Percentiles rank a stretch among this genome's conserved stretches.
These are phyloP conservation scores for Ceratobasidium sp. DNA, from an alignment of 1,284 basidiomycete species.

Conservation along the genomic window DNA sequence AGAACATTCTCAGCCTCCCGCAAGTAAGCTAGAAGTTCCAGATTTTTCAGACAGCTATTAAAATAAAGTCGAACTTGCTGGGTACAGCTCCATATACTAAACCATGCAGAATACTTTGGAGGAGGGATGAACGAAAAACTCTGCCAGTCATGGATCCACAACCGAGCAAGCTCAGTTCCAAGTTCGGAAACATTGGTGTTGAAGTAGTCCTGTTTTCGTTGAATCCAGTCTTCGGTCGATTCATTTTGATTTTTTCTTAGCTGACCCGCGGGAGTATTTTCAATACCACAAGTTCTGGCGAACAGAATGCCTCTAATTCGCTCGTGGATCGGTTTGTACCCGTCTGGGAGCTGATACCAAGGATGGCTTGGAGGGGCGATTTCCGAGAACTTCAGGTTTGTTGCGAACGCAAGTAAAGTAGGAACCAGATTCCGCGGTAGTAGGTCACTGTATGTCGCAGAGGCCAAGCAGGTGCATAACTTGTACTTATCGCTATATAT, in stretches of 20 bases:
- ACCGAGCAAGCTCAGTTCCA: not conserved
- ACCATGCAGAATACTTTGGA: not conserved
- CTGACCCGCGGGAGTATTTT: not conserved
- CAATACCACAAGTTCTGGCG: not conserved
- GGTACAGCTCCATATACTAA: not conserved
- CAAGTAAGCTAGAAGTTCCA: not conserved
- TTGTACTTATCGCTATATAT: not conserved
- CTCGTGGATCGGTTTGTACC: not conserved
- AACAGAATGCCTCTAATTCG: not conserved
- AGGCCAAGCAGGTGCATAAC: not conserved
- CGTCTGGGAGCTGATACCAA: slow-evolving; percentile 10
- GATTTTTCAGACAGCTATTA: slow-evolving; percentile 5
- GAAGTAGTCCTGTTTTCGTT: not conserved
- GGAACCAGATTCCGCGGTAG: slow-evolving; percentile 13
- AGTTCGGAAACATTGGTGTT: not conserved
- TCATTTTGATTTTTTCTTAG: not conserved
- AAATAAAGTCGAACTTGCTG: not conserved
- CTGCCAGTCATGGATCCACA: slow-evolving; percentile 3
- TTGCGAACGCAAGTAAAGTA: slow-evolving; percentile 32
- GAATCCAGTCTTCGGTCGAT: not conserved
- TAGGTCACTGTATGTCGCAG: not conserved
- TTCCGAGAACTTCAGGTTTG: slow-evolving; percentile 8
- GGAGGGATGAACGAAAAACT: not conserved
- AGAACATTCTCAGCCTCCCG: not conserved
- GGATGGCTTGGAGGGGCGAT: slow-evolving; percentile 9